Base-by-base conservation (phyloP, 495 filamentous ascomycete species). In the Physcia stellaris region DNA sequence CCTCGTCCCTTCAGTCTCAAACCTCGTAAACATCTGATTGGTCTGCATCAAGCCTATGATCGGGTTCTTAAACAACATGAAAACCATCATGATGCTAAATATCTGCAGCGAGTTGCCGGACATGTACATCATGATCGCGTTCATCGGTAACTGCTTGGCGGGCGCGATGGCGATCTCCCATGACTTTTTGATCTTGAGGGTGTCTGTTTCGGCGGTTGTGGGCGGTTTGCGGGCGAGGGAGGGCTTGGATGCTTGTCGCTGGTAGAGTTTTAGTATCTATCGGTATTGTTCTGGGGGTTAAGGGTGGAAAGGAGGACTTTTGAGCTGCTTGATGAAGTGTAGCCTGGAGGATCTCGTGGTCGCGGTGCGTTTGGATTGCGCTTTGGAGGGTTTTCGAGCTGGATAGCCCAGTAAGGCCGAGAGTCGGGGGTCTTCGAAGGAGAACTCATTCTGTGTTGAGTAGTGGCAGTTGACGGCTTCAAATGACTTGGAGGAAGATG, bases 71-170 rank as follows among this genome's bases (percentile, higher is more conserved):
- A 99, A 99, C 31, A 94, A 73, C 83, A 94, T 95, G 48, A 83
- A 86, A 6, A 95, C 86, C 90, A 96, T 96, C 86, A 96, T 94
- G 56, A 99, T 95, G 60, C 78, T 86, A 69, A 99, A 99, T 45
- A 99, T 95, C 62, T 99, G 90, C 19, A 99, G 77, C 40, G 82
- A 84, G 63, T 95, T 96, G 52, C 90, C 90, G 42, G 90, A 94
- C 92, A 99, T 96, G 71, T 99, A 99, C 87, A 96, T 96, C 80
- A 94, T 94, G 61, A 99, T 86, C 32, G 75, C 86, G 42, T 92
- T 95, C 90, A 98, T 96, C 36, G 90, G 90, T 31, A 99, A 69
- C 54, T 80, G 77, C 64, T 99, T 99, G 35, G 86, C 79, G 2
- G 90, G 90, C 3, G 81, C 92, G 24, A 99, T 72, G 23, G 90